phyloP scores from a whole-genome alignment of 2,329 filamentous ascomycete genomes.

The Berkeleyomyces rouxiae region DNA sequence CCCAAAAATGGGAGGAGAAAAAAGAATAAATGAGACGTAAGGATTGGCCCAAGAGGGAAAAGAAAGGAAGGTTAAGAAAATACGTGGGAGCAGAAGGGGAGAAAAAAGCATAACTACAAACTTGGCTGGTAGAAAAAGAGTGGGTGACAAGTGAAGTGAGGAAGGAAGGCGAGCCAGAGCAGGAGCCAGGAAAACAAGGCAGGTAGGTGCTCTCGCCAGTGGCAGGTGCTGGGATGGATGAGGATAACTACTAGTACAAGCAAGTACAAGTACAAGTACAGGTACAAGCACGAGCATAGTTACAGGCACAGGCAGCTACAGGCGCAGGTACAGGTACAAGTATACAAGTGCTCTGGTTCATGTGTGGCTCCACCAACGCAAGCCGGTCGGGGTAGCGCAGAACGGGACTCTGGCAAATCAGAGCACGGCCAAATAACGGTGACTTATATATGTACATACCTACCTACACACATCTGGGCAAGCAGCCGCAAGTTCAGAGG shows the following conservation, averaged over 20 bases:
- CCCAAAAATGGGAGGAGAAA: not conserved
- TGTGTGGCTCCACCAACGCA: no score
- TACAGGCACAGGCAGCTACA: not conserved
- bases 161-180: not conserved
- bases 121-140: not conserved
- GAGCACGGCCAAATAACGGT: not conserved
- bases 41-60: not conserved
- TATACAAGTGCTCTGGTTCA: no score
- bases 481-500: no score
- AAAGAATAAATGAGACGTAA: not conserved
- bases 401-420: not conserved
- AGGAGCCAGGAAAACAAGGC: not conserved
- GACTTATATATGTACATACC: no score
- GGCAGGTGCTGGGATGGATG: not conserved
- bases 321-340: no score
- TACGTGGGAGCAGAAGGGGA: not conserved
- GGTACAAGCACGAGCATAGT: not conserved
- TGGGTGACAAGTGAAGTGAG: not conserved
- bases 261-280: not conserved
- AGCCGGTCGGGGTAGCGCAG: not conserved
- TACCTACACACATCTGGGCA: no score
- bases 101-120: not conserved
- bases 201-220: not conserved
- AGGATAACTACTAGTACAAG: not conserved
- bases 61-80: constrained; percentile 1